Conservation (phyloP, 257 asterid species). For the Penstemon barbatus region DNA sequence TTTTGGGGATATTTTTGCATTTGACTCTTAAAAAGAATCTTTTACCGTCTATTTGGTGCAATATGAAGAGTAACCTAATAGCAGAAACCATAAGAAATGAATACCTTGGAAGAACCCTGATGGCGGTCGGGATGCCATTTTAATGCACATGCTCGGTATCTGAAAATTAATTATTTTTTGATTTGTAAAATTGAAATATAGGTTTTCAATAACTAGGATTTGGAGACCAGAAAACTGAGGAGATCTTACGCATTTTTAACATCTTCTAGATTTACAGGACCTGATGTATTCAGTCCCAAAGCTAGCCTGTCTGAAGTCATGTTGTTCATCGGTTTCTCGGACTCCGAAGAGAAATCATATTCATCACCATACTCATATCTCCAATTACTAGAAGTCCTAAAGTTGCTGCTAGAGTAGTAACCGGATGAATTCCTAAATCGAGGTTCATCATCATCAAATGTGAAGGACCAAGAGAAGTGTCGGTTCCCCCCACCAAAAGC, state of each 20-base stretch:
- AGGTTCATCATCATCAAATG: conserved; percentile 45
- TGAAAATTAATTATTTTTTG: conserved; percentile 35
- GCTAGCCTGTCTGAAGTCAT: conserved; percentile 62
- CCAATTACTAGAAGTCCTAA: conserved; percentile 36
- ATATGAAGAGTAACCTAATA: background rate
- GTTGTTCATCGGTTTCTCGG: conserved; percentile 34
- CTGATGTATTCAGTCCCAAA: conserved; percentile 73
- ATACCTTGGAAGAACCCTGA: conserved; percentile 90
- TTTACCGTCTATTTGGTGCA: background rate
- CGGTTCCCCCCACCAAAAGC: conserved; percentile 61
- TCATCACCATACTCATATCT: conserved; percentile 48
- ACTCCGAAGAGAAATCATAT: conserved; percentile 47
- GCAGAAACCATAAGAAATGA: background rate
- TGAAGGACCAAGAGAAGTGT: conserved; percentile 56
- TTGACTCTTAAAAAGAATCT: too few species aligned
- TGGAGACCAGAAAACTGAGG: conserved; percentile 5
- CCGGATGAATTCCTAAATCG: conserved; percentile 49
- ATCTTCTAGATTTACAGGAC: conserved; percentile 77
- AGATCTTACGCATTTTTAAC: conserved; percentile 83
- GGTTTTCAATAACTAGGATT: background rate
- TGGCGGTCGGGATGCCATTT: conserved; percentile 99
- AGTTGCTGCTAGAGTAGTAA: conserved; percentile 37
- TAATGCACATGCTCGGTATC: conserved; percentile 84
- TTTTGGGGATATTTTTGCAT: too few species aligned
- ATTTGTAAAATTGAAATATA: background rate